A percentile compares a stretch with the other conserved stretches of the same genome.
Evolutionary conservation across 129 eudicot genomes (phyloP).

Genomic region (Flaveria bidentis): DNA sequence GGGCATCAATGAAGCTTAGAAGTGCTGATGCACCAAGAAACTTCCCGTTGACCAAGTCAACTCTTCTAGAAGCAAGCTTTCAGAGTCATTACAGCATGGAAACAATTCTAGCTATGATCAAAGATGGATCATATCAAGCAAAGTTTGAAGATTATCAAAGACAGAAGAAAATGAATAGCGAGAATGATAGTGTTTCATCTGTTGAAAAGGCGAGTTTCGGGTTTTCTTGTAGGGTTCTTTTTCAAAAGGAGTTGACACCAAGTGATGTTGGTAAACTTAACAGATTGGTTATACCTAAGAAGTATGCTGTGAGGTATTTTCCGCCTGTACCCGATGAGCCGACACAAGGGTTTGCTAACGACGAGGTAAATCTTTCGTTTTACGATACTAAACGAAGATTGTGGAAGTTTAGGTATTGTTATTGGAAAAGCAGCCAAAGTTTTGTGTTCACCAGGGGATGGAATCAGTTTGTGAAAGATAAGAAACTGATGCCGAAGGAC

Average conservation of each 20-base stretch:
- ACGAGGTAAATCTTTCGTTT: constrained; percentile 52
- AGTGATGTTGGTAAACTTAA: constrained; percentile 85
- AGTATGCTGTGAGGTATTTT: constrained; percentile 55
- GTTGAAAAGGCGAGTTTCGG: constrained; percentile 29
- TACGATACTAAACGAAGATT: constrained; percentile 49
- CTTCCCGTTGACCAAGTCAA: constrained; percentile 50
- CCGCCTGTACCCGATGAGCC: constrained; percentile 31
- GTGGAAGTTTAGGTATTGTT: constrained; percentile 76
- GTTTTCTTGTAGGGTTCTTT: constrained; percentile 41
- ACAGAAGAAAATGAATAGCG: background rate
- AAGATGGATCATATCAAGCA: constrained; percentile 69
- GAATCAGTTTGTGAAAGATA: constrained; percentile 78
- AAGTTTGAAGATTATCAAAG: constrained; percentile 53
- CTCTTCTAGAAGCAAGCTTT: constrained; percentile 53
- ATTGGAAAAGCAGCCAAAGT: constrained; percentile 87
- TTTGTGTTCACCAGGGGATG: constrained; percentile 87
- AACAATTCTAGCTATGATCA: constrained; percentile 54
- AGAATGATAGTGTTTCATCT: background rate
- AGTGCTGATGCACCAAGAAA: constrained; percentile 51
- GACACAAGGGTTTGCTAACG: constrained; percentile 20
- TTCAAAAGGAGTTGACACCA: constrained; percentile 79
- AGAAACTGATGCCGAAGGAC: constrained; percentile 55
- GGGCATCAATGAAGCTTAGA: constrained; percentile 64
- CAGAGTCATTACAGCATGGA: constrained; percentile 46
- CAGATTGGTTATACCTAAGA: constrained; percentile 79